Evolutionary conservation across 805 yeast species (phyloP), one percentile per base, ranked within the genome.

Genomic region (Saturnispora diversa): DNA sequence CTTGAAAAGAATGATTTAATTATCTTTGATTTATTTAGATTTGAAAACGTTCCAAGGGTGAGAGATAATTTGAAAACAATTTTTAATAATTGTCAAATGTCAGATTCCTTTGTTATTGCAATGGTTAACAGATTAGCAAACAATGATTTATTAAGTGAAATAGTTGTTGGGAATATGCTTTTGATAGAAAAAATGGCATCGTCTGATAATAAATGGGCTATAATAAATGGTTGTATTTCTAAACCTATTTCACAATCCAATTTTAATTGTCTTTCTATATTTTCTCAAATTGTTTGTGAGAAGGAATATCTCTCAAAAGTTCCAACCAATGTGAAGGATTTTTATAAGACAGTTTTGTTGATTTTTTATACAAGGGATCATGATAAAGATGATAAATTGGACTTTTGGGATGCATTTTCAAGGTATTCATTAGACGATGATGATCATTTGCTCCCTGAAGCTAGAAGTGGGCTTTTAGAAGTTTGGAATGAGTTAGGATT

Each of bases 1-100:
- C 28, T 39, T 11, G 29, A 33, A 21, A 28, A 33, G n/a, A 22
- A 25, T 11, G 39, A 44, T 37, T 32, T 40, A 15, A 35, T 40
- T 11, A 31, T 44, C 6, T 24, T 39, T n/a, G 46, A 40, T 26
- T 21, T 39, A 22, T 39, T 44, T 20, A 44, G 41, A 21, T 44
- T 39, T 13, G 26, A 27, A 17, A 9, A 27, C 6, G 35, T 31
- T 12, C 2, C 13, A 1, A 32, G 24, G 17, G 35, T 43, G 5
- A 25, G 16, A 3, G 11, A 11, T 6, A 19, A 22, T 17, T 38
- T 47, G n/a, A 8, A 5, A 2, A n/a, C 30, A 9, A 39, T 43
- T 15, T 42, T 46, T 19, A 13, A 31, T 11, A 24, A 21, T 19
- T 41, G 20, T 17, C 20, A 15, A 31, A 31, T 40, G 21, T 16